Percentiles rank a stretch among this genome's conserved stretches.
Evolutionary conservation across 257 asterid genomes (phyloP).

Genomic region (Petrea volubilis): DNA sequence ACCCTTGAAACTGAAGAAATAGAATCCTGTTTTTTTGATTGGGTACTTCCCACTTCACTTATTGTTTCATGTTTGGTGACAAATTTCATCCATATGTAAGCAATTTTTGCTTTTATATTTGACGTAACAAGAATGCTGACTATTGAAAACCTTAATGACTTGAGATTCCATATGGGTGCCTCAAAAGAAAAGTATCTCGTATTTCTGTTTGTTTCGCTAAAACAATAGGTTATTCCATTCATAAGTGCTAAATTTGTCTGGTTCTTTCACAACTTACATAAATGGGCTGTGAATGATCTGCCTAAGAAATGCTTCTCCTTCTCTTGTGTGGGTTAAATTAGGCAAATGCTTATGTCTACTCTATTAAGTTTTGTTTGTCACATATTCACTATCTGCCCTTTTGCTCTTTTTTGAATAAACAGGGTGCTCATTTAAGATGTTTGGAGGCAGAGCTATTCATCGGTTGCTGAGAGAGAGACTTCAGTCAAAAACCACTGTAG

Average conservation of each 20-base stretch:
- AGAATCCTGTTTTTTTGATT: not conserved
- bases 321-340: not conserved
- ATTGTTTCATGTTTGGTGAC: not conserved
- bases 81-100: not conserved
- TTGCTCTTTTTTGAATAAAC: conserved; percentile 19
- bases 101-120: not conserved
- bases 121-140: not conserved
- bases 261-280: not conserved
- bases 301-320: not conserved
- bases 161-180: not conserved
- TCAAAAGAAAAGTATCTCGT: not conserved
- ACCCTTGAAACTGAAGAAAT: not conserved
- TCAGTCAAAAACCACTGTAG: conserved; percentile 44
- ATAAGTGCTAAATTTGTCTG: not conserved
- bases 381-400: conserved; percentile 3
- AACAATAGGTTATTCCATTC: not conserved
- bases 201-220: not conserved
- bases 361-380: not conserved
- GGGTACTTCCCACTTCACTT: not conserved
- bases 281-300: not conserved
- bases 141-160: not conserved
- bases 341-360: not conserved
- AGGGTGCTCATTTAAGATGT: conserved; percentile 45
- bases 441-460: conserved; percentile 53
- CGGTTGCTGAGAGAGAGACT: conserved; percentile 48